Evolutionary conservation across 768 basidiomycete species (phyloP), one percentile per base, ranked within the genome.

Genomic region (Clathrus columnatus): DNA sequence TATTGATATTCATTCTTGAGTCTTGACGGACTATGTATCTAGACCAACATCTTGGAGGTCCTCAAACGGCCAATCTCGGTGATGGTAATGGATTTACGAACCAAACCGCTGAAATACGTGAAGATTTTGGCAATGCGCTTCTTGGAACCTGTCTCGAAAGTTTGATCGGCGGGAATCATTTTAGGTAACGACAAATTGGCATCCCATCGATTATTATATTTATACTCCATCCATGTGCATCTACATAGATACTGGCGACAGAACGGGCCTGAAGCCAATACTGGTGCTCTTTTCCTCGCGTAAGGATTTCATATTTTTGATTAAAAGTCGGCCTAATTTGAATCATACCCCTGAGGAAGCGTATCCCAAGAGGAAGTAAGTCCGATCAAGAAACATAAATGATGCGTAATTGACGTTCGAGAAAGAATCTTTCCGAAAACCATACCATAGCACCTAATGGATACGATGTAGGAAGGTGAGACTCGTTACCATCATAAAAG

Each of bases 231-330:
- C 23, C 26, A n/a, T n/a, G n/a, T n/a, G n/a, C n/a, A n/a, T n/a
- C n/a, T 18, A 27, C 56, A 41, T 44, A 81, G 81, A 14, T 70
- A 80, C 5, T 84, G 65, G 65, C 74, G 73, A 42, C 83, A 86
- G 65, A 80, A 84, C 58, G 83, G 84, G 1, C 64, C 77, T 2
- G 20, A 26, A 16, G 83, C 82, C 1, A 36, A 75, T 50, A 78
- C 65, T 28, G 70, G 71, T 0, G 75, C 77, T 3, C 65, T 84
- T 26, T 87, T 86, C 66, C 70, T 82, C 18, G 80, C 79, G 79
- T 82, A 64, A 61, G 79, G 67, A 1, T 2, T 27, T 23, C 44
- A 29, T 26, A 23, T 42, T 36, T 7, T 8, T 3, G 16, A 10
- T 7, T 24, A 29, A 17, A 30, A 16, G n/a, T n/a, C n/a, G n/a